Evolutionary conservation across 129 eudicot genomes (phyloP), one percentile per base, ranked within the genome.

Genomic region (Chrysanthemum lavandulifolium): DNA sequence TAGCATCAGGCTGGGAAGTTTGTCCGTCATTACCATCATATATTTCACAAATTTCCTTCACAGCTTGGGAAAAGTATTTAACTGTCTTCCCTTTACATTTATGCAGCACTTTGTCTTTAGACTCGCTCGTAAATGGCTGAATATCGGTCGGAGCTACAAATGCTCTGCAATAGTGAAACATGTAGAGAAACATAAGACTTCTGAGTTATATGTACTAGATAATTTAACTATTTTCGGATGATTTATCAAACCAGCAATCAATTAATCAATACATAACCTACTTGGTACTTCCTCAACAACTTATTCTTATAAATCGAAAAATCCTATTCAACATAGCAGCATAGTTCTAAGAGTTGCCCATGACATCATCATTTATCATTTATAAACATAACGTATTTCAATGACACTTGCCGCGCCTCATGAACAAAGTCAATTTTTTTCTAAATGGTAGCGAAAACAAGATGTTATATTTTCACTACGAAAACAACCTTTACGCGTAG

Each of bases 111-210:
- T 84, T 84, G 70, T 73, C 76, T 78, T 87, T 89, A 29, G 78
- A 70, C 69, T 87, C 96, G 31, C 49, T 73, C 6, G 96, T 93
- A 78, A 89, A 93, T 79, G 82, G 82, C 72, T 87, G 88, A 61
- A 89, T 82, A 86, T 93, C 92, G 2, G 73, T 82, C 54, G 95
- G 92, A 69, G 96, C 93, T 54, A 93, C 96, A 88, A 93, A 93
- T 68, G 92, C 97, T 75, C 98, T 93, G 90, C 81, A 61, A 56
- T 49, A 65, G 48, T 47, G 50, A 71, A 78, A 48, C 47, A 72
- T 72, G 48, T 47, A 57, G 52, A 72, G 6, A 65, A 31, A 71
- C 58, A 77, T 12, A 43, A 77, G 70, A 31, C n/a, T 49, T 45
- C 27, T 13, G 56, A 45, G 62, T 49, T 47, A 56, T 10, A 29